Conservation (phyloP, 495 filamentous ascomycete genomes). For the Trichoderma orchidacearum region DNA sequence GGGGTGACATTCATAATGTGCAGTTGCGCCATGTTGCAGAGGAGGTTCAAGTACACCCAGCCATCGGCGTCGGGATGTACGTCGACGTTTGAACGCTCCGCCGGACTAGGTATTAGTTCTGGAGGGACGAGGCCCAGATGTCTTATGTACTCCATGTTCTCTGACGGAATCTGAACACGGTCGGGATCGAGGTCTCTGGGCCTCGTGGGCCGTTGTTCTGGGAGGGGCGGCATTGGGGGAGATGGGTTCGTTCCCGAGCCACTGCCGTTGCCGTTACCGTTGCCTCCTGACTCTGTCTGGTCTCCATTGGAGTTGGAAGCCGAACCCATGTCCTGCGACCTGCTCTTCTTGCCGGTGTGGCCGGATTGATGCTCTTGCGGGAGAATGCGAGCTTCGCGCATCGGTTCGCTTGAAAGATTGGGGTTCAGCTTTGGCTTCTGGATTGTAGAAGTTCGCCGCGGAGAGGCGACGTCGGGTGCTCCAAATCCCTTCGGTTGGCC, state of each 20-base stretch:
- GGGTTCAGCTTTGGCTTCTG: constrained; percentile 5
- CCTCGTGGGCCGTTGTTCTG: constrained; percentile 57
- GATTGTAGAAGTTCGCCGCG: constrained; percentile 10
- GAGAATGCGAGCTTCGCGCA: constrained; percentile 25
- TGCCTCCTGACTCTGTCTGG: constrained; percentile 21
- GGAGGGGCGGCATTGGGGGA: constrained; percentile 23
- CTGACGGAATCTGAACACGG: constrained; percentile 48
- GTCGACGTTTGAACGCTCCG: constrained; percentile 15
- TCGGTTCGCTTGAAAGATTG: constrained; percentile 8
- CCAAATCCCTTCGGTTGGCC: neutral
- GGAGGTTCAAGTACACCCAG: constrained; percentile 73
- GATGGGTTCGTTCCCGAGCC: constrained; percentile 19
- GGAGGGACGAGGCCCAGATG: constrained; percentile 51
- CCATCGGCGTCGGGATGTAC: constrained; percentile 40
- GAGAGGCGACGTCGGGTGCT: constrained; percentile 6
- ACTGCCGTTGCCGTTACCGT: constrained; percentile 15
- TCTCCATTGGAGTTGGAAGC: constrained; percentile 23
- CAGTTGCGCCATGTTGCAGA: constrained; percentile 68
- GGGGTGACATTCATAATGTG: constrained; percentile 66
- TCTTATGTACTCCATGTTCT: constrained; percentile 64
- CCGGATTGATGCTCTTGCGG: constrained; percentile 7
- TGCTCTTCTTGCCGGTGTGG: constrained; percentile 13
- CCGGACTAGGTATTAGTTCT: constrained; percentile 10
- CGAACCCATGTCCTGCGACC: constrained; percentile 21
- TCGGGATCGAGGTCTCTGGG: constrained; percentile 59